Evolutionary conservation across 2,329 filamentous ascomycete species (phyloP).

Genomic region (Pleoardoris graminearum): DNA sequence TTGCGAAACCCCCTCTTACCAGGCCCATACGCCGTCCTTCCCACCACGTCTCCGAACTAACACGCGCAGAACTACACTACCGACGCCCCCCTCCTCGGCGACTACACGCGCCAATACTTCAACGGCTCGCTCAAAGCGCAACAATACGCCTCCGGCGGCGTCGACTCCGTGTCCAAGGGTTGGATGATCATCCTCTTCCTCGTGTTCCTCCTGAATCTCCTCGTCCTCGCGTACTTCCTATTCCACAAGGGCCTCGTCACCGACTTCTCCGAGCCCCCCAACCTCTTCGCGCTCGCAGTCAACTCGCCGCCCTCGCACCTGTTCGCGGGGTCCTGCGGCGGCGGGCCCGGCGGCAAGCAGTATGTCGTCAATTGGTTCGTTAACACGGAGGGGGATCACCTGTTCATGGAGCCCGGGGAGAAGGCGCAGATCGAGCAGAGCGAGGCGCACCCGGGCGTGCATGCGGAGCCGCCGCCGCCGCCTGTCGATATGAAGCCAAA

Average conservation of each 20-base stretch:
- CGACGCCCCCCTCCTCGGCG: constrained; percentile 37
- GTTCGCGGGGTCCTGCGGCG: constrained; percentile 61
- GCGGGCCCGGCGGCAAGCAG: constrained; percentile 57
- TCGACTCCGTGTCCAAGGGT: constrained; percentile 61
- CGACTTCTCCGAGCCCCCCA: constrained; percentile 77
- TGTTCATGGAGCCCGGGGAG: constrained; percentile 55
- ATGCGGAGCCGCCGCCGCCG: not conserved
- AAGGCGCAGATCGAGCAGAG: constrained; percentile 26
- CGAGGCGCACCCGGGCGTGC: constrained; percentile 13
- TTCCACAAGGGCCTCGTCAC: constrained; percentile 66
- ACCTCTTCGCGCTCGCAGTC: constrained; percentile 72
- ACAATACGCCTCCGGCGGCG: constrained; percentile 71
- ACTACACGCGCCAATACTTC: constrained; percentile 62
- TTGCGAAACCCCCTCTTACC: no score
- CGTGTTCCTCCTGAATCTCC: constrained; percentile 68
- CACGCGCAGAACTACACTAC: constrained; percentile 40
- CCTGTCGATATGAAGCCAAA: not conserved
- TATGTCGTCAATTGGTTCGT: constrained; percentile 52
- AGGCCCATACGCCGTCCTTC: no score
- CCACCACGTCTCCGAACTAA: no score
- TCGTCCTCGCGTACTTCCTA: constrained; percentile 67
- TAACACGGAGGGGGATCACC: constrained; percentile 55
- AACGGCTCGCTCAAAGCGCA: constrained; percentile 65
- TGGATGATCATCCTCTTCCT: constrained; percentile 69
- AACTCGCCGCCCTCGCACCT: constrained; percentile 61